A percentile compares a stretch with the other conserved stretches of the same genome.
phyloP scores from a whole-genome alignment of 2,329 filamentous ascomycete genomes.

The Dothistroma pini region DNA sequence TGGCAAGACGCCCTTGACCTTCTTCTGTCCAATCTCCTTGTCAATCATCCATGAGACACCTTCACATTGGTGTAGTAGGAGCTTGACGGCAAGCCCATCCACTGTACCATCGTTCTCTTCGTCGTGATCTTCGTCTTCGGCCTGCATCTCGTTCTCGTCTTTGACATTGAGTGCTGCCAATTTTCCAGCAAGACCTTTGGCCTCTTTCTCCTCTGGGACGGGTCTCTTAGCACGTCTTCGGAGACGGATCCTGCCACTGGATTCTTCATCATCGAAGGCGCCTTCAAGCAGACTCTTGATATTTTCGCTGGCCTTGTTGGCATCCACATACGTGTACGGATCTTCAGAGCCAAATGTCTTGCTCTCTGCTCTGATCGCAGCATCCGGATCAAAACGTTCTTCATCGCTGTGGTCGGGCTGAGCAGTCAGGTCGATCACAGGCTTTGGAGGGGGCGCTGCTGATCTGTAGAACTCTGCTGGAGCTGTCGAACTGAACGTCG shows the following conservation, averaged over 20 bases:
- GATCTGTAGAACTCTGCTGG: constrained; percentile 7
- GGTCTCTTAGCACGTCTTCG: constrained; percentile 45
- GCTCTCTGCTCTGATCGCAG: constrained; percentile 43
- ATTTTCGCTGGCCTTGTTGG: constrained; percentile 67
- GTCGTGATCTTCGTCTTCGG: constrained; percentile 44
- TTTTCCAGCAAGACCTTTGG: constrained; percentile 42
- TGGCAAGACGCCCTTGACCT: constrained; percentile 70
- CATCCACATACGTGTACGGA: constrained; percentile 62
- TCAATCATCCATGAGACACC: constrained; percentile 94
- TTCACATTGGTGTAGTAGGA: constrained; percentile 90
- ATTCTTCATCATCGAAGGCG: constrained; percentile 70
- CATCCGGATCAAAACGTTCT: constrained; percentile 48
- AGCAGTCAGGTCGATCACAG: constrained; percentile 49
- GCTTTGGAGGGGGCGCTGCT: constrained; percentile 15
- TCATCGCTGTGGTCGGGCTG: constrained; percentile 39
- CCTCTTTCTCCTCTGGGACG: constrained; percentile 35
- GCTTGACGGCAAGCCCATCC: constrained; percentile 78
- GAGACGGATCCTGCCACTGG: constrained; percentile 47
- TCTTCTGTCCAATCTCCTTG: constrained; percentile 84
- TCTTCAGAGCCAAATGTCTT: constrained; percentile 53
- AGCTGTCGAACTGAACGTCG: constrained; percentile 50
- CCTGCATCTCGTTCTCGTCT: constrained; percentile 45
- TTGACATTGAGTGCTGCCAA: constrained; percentile 47
- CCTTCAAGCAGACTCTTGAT: constrained; percentile 80
- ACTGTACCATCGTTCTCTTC: constrained; percentile 60